phyloP scores from a whole-genome alignment of 768 basidiomycete genomes.

The Clavulina sp. region DNA sequence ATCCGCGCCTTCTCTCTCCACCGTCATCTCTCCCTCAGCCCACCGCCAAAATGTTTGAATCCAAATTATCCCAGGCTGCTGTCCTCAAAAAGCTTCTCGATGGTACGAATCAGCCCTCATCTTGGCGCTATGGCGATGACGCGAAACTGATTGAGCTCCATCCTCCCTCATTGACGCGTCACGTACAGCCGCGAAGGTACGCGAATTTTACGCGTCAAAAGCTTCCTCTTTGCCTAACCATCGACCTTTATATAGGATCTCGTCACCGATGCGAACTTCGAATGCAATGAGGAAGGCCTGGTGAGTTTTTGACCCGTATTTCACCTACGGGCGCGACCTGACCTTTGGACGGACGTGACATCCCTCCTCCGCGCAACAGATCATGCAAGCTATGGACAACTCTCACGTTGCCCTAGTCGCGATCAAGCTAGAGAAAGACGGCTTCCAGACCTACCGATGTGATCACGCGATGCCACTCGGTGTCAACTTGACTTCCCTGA shows the following conservation, averaged over 20 bases:
- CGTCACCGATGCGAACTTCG: conserved; percentile 93
- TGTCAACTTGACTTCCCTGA: conserved; percentile 70
- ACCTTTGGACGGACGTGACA: background rate
- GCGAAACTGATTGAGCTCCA: background rate
- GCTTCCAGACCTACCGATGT: conserved; percentile 81
- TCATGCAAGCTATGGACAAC: conserved; percentile 98
- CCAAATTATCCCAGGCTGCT: conserved; percentile 71
- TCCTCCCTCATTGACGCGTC: background rate
- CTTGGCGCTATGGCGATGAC: background rate
- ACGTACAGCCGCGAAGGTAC: conserved; percentile 25
- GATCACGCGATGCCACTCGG: conserved; percentile 89
- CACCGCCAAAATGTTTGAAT: conserved; percentile 56
- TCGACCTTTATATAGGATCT: conserved; percentile 58
- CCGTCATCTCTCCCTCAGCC: background rate
- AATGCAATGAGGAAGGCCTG: conserved; percentile 91
- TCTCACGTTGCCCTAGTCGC: conserved; percentile 95
- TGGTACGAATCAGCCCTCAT: conserved; percentile 31
- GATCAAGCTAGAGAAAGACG: conserved; percentile 58
- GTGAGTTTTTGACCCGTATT: conserved; percentile 24
- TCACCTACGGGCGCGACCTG: background rate
- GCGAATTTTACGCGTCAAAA: background rate
- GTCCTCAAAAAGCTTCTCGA: conserved; percentile 87
- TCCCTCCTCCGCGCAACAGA: conserved; percentile 22
- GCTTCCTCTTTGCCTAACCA: background rate
- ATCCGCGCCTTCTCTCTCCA: background rate